Percentiles rank a stretch among this genome's conserved stretches.
phyloP scores from a whole-genome alignment of 2,329 filamentous ascomycete species.

The Microsporum canis region DNA sequence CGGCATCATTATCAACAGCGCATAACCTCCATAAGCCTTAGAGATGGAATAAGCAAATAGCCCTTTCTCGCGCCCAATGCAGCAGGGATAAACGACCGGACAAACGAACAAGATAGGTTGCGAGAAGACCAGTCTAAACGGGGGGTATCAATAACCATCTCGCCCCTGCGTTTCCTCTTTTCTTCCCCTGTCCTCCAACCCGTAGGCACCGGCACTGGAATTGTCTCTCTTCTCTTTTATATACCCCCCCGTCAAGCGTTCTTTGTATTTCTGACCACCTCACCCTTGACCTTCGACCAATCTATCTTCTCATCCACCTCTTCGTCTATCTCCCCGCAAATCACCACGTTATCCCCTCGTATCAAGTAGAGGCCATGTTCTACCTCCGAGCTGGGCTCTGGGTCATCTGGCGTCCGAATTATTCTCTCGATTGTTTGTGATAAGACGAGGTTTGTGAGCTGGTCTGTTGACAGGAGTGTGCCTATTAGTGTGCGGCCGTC shows the following conservation, averaged over 20 bases:
- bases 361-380: conserved; percentile 84
- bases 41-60: background rate
- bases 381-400: conserved; percentile 67
- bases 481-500: conserved; percentile 82
- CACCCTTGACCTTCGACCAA: conserved; percentile 81
- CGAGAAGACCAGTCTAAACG: background rate
- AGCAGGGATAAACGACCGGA: background rate
- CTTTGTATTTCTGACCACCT: conserved; percentile 73
- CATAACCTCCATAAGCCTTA: background rate
- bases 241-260: conserved; percentile 41
- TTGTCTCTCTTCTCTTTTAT: background rate
- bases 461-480: conserved; percentile 72
- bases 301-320: conserved; percentile 80
- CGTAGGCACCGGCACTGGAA: too few relatives aligned
- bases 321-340: conserved; percentile 83
- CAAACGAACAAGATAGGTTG: background rate
- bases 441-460: conserved; percentile 86
- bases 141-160: background rate
- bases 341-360: conserved; percentile 84
- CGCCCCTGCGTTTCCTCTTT: background rate
- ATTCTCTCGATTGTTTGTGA: conserved; percentile 76
- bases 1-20: too few relatives aligned
- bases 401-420: conserved; percentile 74
- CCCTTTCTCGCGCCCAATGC: background rate
- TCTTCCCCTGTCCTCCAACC: background rate